phyloP scores from a whole-genome alignment of 441 rosid species.

The Gossypium laxum region DNA sequence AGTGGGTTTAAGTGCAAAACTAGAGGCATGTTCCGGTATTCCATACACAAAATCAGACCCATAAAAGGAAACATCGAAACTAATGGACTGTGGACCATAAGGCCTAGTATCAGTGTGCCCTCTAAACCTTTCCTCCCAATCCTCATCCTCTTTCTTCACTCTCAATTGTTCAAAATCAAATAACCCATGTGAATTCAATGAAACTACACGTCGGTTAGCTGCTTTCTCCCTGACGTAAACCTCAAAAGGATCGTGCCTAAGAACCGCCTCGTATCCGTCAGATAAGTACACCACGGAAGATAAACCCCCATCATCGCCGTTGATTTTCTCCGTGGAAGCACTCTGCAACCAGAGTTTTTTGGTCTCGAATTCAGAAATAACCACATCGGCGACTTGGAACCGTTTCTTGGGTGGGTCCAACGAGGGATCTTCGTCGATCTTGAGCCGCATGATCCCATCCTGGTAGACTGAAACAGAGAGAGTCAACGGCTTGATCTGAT shows the following conservation, averaged over 20 bases:
- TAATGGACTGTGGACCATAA: conserved; percentile 78
- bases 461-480: conserved; percentile 61
- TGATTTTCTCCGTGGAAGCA: conserved; percentile 36
- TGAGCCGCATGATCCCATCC: conserved; percentile 63
- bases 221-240: conserved; percentile 57
- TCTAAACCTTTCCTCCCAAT: conserved; percentile 85
- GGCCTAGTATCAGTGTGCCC: conserved; percentile 77
- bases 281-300: conserved; percentile 59
- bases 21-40: conserved; percentile 82
- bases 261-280: conserved; percentile 64
- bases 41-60: conserved; percentile 79
- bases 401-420: conserved; percentile 51
- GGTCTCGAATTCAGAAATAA: conserved; percentile 47
- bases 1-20: conserved; percentile 77
- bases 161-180: conserved; percentile 84
- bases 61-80: conserved; percentile 84
- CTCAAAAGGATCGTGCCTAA: conserved; percentile 77
- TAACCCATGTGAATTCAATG: conserved; percentile 69
- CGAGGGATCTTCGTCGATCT: conserved; percentile 67
- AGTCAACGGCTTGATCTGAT: conserved; percentile 44
- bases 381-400: conserved; percentile 76
- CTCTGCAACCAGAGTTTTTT: conserved; percentile 69
- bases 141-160: conserved; percentile 55
- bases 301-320: conserved; percentile 34
- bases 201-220: conserved; percentile 42